phyloP scores from a whole-genome alignment of 441 rosid species.

The Daphne laureola region DNA sequence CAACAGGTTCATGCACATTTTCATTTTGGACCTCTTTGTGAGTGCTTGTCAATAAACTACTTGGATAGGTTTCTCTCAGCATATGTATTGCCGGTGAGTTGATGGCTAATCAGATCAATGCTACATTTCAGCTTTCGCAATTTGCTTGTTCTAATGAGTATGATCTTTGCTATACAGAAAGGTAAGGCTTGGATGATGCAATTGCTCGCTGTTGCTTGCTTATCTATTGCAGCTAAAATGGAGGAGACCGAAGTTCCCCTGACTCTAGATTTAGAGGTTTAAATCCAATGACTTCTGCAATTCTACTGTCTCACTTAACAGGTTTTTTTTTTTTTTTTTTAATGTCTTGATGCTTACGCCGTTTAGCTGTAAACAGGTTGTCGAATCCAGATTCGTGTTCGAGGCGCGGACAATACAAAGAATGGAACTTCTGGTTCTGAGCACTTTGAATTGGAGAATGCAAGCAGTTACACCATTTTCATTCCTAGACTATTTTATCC shows the following conservation, averaged over 20 bases:
- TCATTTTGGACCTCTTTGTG: slow-evolving; percentile 62
- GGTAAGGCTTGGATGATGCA: slow-evolving; percentile 67
- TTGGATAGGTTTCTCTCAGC: slow-evolving; percentile 69
- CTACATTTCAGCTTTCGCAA: not conserved
- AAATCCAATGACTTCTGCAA: not conserved
- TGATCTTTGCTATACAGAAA: slow-evolving; percentile 30
- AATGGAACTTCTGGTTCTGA: slow-evolving; percentile 66
- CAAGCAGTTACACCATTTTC: slow-evolving; percentile 73
- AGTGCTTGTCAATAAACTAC: slow-evolving; percentile 49
- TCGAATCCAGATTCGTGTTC: slow-evolving; percentile 42
- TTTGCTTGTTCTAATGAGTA: slow-evolving; percentile 1
- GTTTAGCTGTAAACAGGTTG: slow-evolving; percentile 26
- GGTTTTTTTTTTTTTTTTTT: not conserved
- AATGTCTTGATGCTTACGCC: slow-evolving; percentile 1
- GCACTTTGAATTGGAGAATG: slow-evolving; percentile 67
- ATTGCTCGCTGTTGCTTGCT: slow-evolving; percentile 60
- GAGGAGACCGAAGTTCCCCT: slow-evolving; percentile 62
- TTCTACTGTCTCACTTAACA: not conserved
- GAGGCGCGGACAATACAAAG: slow-evolving; percentile 56
- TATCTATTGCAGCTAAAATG: slow-evolving; percentile 69
- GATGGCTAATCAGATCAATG: not conserved
- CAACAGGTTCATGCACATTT: slow-evolving; percentile 61
- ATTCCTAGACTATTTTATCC: slow-evolving; percentile 47
- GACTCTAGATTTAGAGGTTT: slow-evolving; percentile 59
- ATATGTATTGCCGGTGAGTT: slow-evolving; percentile 59